Evolutionary conservation across 768 basidiomycete species (phyloP).

Genomic region (Nidularia pulvinata): DNA sequence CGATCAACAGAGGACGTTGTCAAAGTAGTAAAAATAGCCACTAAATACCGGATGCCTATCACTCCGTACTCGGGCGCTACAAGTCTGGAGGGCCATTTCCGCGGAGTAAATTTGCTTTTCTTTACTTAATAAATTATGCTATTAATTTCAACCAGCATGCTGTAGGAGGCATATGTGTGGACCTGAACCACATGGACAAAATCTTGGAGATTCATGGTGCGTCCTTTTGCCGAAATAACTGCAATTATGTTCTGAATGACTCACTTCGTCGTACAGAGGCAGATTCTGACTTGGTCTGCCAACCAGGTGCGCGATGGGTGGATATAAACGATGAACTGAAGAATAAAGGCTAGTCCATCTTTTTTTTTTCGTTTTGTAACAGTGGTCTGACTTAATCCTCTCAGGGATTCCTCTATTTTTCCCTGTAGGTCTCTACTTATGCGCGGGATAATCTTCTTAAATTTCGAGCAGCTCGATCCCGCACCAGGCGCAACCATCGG

Average conservation of each 20-base stretch:
- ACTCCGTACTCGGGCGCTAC: slow-evolving; percentile 84
- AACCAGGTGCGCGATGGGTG: slow-evolving; percentile 73
- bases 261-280: slow-evolving; percentile 37
- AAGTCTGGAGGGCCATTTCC: slow-evolving; percentile 76
- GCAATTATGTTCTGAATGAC: not conserved
- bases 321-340: slow-evolving; percentile 66
- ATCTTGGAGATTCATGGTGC: slow-evolving; percentile 75
- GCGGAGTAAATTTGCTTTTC: slow-evolving; percentile 43
- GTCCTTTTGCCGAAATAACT: slow-evolving; percentile 5
- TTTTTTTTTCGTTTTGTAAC: not conserved
- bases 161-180: slow-evolving; percentile 75
- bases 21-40: slow-evolving; percentile 72
- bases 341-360: slow-evolving; percentile 43
- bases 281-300: slow-evolving; percentile 75
- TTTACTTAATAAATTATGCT: not conserved
- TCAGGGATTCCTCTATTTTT: slow-evolving; percentile 80
- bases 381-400: not conserved
- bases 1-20: slow-evolving; percentile 80
- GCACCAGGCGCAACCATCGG: slow-evolving; percentile 83
- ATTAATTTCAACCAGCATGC: slow-evolving; percentile 22
- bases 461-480: slow-evolving; percentile 60
- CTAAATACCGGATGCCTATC: slow-evolving; percentile 75
- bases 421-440: slow-evolving; percentile 47
- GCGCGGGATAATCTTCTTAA: not conserved
- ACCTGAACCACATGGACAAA: slow-evolving; percentile 78